A percentile compares a stretch with the other conserved stretches of the same genome.
Conservation (phyloP, 495 filamentous ascomycete species). For the Pyrenula aspistea region DNA sequence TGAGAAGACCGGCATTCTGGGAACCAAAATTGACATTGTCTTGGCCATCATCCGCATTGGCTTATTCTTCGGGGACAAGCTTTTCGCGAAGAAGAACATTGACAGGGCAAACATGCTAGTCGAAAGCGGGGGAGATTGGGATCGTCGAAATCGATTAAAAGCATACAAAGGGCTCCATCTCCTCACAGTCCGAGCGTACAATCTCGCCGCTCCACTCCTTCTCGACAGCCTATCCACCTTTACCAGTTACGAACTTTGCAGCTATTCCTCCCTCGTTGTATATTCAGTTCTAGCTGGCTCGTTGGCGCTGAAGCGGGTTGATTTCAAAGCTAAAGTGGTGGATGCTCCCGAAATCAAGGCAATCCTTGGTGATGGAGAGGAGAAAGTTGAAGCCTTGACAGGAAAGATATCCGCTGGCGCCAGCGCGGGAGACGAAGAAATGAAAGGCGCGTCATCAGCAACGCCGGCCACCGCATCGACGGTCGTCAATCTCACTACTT, state of each 20-base stretch:
- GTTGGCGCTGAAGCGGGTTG: conserved; percentile 85
- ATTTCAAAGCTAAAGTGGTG: conserved; percentile 97
- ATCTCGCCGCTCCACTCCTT: conserved; percentile 78
- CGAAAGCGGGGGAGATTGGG: conserved; percentile 94
- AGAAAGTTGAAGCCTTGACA: conserved; percentile 66
- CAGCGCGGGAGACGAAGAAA: conserved; percentile 65
- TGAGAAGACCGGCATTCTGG: conserved; percentile 86
- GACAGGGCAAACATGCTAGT: conserved; percentile 83
- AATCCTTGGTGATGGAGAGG: conserved; percentile 79
- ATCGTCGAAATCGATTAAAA: conserved; percentile 93
- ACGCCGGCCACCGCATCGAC: conserved; percentile 47
- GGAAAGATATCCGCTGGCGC: conserved; percentile 70
- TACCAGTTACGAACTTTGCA: conserved; percentile 95
- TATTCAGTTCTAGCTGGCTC: conserved; percentile 94
- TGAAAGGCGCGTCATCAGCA: conserved; percentile 50
- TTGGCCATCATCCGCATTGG: conserved; percentile 91
- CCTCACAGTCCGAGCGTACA: conserved; percentile 82
- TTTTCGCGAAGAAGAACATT: conserved; percentile 83
- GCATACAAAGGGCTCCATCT: conserved; percentile 93
- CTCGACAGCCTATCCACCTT: conserved; percentile 97
- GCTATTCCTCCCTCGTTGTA: conserved; percentile 83
- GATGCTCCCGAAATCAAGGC: conserved; percentile 97
- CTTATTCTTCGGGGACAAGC: conserved; percentile 86
- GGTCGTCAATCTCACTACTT: conserved; percentile 71
- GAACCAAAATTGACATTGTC: conserved; percentile 92